Evolutionary conservation across 2,329 filamentous ascomycete species (phyloP), one percentile per base, ranked within the genome.

Genomic region (Sporothrix curviconia): DNA sequence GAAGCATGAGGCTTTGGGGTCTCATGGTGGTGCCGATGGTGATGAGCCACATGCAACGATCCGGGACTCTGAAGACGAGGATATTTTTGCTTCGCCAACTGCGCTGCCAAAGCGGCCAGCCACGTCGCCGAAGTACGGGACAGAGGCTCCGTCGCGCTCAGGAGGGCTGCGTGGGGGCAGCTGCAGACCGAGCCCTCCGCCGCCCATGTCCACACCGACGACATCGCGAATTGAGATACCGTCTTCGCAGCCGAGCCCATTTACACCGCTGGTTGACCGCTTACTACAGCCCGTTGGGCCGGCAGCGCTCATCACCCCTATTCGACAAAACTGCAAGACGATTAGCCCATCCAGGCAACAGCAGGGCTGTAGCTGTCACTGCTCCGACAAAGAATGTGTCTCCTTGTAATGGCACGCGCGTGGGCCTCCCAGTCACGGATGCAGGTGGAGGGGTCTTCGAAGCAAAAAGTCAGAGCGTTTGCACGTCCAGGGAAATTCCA

Each of bases 241-340:
- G 1, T 76, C 75, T 0, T 78, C 77, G 0, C 71, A 73, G 60
- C 70, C 71, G 3, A 75, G 75, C 7, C 74, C 74, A 0, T 70
- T 71, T 17, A 74, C 73, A 2, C 68, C 73, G 0, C 70, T 74
- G 66, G n/a, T n/a, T n/a, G n/a, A n/a, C n/a, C n/a, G n/a, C n/a
- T n/a, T n/a, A n/a, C n/a, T n/a, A n/a, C n/a, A n/a, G n/a, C n/a
- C n/a, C n/a, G n/a, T 12, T 14, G 2, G 15, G 25, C 42, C 14
- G n/a, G 28, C 8, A 11, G n/a, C 2, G 28, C 28, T 11, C 11
- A 6, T 32, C 11, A 32, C 28, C 28, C 11, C 28, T 32, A 11
- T 6, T 32, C 28, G 28, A 11, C 28, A 5, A 32, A 11, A 32
- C 28, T 11, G 6, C 5, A 32, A 32, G 28, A 32, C 5, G 11